Evolutionary conservation across 805 yeast species (phyloP).

Genomic region (Candida ascalaphidarum): DNA sequence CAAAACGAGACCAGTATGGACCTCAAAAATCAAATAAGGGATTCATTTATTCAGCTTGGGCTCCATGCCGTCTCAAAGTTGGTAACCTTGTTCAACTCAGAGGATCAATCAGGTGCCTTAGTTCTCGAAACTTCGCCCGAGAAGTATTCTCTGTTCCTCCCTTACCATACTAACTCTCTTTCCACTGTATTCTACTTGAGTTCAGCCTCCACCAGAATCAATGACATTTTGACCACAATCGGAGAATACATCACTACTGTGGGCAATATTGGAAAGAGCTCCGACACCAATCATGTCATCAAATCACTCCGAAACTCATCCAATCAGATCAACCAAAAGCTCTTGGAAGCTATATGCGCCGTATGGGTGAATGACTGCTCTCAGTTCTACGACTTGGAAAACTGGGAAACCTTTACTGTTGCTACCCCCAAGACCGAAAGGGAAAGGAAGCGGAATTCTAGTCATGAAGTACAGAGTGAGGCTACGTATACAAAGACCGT

Average conservation of each 20-base stretch:
- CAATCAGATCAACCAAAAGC: constrained; percentile 24
- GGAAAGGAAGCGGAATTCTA: constrained; percentile 1
- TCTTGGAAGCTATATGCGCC: constrained; percentile 33
- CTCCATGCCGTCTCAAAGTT: constrained; percentile 17
- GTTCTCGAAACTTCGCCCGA: constrained; percentile 28
- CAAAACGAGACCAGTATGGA: constrained; percentile 18
- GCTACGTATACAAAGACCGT: constrained; percentile 25
- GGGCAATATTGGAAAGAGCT: constrained; percentile 22
- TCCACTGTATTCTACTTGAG: constrained; percentile 29
- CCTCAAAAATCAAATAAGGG: constrained; percentile 17
- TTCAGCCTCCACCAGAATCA: constrained; percentile 16
- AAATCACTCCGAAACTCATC: constrained; percentile 26
- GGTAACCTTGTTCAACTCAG: constrained; percentile 20
- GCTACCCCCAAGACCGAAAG: constrained; percentile 3
- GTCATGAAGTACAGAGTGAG: constrained; percentile 7
- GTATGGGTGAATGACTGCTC: constrained; percentile 39
- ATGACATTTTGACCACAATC: constrained; percentile 18
- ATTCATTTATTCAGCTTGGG: constrained; percentile 15
- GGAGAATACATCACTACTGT: constrained; percentile 23
- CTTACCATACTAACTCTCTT: constrained; percentile 31
- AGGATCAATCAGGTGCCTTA: too few species aligned
- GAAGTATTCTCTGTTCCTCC: constrained; percentile 27
- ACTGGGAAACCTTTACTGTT: constrained; percentile 20
- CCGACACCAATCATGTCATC: constrained; percentile 28
- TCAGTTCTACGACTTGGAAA: constrained; percentile 35